A percentile compares a stretch with the other conserved stretches of the same genome.
These are phyloP conservation scores for Trichophyton rubrum DNA, from an alignment of 2,329 filamentous ascomycete species.

Conservation along the genomic window DNA sequence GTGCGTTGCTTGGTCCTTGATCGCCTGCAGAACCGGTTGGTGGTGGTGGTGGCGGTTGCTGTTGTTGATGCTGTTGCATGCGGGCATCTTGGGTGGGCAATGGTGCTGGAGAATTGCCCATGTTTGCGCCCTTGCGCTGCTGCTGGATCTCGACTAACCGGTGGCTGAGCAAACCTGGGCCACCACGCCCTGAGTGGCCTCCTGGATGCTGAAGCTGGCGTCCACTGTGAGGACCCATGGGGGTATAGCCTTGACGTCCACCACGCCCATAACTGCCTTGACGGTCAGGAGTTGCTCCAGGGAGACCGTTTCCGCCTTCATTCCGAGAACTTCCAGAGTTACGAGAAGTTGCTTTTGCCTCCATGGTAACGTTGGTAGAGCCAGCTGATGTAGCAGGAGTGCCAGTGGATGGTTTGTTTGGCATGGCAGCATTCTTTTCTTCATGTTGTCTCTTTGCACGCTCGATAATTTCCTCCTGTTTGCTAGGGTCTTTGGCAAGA, in stretches of 20 bases:
- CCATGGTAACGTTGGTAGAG: slow-evolving; percentile 21
- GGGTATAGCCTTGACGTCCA: slow-evolving; percentile 35
- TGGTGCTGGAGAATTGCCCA: slow-evolving; percentile 38
- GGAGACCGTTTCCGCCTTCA: slow-evolving; percentile 24
- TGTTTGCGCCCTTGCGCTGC: slow-evolving; percentile 36
- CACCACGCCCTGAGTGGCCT: slow-evolving; percentile 30
- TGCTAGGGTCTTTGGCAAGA: slow-evolving; percentile 88
- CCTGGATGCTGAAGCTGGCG: slow-evolving; percentile 32
- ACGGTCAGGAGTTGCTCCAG: slow-evolving; percentile 30
- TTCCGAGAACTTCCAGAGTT: slow-evolving; percentile 37
- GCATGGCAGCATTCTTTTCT: slow-evolving; percentile 34
- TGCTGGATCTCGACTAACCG: slow-evolving; percentile 42
- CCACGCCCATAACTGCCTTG: slow-evolving; percentile 35
- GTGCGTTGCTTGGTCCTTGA: slow-evolving; percentile 43
- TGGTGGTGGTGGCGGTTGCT: too few relatives aligned
- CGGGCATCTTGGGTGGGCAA: slow-evolving; percentile 54
- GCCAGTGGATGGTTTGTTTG: slow-evolving; percentile 9
- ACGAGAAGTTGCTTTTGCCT: slow-evolving; percentile 42
- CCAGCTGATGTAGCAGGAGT: slow-evolving; percentile 15
- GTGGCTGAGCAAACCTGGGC: slow-evolving; percentile 37
- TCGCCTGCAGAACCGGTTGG: slow-evolving; percentile 51
- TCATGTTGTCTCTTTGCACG: slow-evolving; percentile 69
- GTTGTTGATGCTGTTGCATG: slow-evolving; percentile 19
- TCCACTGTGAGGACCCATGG: slow-evolving; percentile 36
- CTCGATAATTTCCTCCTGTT: slow-evolving; percentile 85